Base-by-base conservation (phyloP, 257 asterid genomes). In the Solanum raphanifolium region DNA sequence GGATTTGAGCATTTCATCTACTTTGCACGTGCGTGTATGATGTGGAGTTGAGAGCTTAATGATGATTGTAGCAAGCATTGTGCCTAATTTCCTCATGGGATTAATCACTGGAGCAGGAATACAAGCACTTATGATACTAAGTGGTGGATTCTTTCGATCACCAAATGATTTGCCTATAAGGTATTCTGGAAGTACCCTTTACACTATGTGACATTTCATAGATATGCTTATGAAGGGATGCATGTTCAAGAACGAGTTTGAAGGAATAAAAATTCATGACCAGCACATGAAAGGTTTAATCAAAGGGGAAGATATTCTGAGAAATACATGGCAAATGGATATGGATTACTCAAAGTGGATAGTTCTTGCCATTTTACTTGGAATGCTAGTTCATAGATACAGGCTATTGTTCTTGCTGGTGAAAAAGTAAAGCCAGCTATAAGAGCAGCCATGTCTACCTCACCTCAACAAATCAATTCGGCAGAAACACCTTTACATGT, bases 141-240 rank as follows among this genome's bases (percentile, higher is more conserved):
- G 94, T 41, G 95, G 95, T 8, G 96, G 98, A 43, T 94, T 94
- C 88, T 94, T 94, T 58, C 93, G 90, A 62, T 86, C 90, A 85
- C 94, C 97, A 3, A 79, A 90, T 29, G 94, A 92, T 83, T 60
- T 94, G 8, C 95, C 95, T 16, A 88, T 32, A 35, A 65, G 36
- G 9, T 89, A 5, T 93, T 94, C 81, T 94, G 98, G 98, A 94
- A 86, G 86, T 94, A 94, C 78, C 96, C 98, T 1, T 20, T 94
- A 92, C 93, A 91, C 27, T 92, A 90, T 88, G 41, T 93, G 3
- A 90, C 93, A 9, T 93, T 94, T 86, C 96, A 93, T n/a, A 93
- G 55, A 89, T 92, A 92, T 65, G 96, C 93, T 9, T 93, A 90
- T 65, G 92, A 94, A 86, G 96, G 98, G 32, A 52, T 94, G n/a